Conservation (phyloP, 805 yeast species). For the Sungouiozyma intestinalis region DNA sequence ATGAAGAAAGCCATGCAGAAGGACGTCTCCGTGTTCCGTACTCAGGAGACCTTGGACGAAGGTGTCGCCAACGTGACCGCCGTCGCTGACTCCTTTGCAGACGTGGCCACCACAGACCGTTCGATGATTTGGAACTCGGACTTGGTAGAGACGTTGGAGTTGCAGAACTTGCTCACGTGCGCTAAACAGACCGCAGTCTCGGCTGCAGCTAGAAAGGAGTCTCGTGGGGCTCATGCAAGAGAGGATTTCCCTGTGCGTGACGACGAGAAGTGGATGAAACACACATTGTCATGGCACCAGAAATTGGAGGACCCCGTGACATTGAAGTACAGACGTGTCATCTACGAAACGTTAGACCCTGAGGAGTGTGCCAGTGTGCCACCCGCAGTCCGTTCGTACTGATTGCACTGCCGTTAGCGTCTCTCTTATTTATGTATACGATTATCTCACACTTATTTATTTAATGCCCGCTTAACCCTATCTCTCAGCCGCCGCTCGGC, state of each 20-base stretch:
- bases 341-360: conserved; percentile 76
- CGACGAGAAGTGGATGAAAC: conserved; percentile 96
- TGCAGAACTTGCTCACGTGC: conserved; percentile 93
- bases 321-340: conserved; percentile 79
- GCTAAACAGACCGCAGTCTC: conserved; percentile 91
- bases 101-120: conserved; percentile 84
- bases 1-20: conserved; percentile 97
- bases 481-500: conserved; percentile 19
- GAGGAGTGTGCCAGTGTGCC: conserved; percentile 92
- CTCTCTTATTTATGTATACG: neutral
- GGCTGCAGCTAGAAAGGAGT: conserved; percentile 92
- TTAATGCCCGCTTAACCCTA: conserved; percentile 16
- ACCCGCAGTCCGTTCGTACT: conserved; percentile 93
- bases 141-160: conserved; percentile 88
- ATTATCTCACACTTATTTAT: neutral
- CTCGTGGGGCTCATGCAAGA: conserved; percentile 99
- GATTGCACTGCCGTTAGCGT: conserved; percentile 14
- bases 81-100: conserved; percentile 63
- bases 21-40: conserved; percentile 95
- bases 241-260: conserved; percentile 96
- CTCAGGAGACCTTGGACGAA: conserved; percentile 79
- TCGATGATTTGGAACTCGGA: conserved; percentile 99
- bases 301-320: conserved; percentile 57
- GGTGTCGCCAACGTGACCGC: conserved; percentile 74
- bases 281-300: conserved; percentile 85